Percentiles rank a stretch among this genome's conserved stretches.
phyloP scores from a whole-genome alignment of 129 eudicot genomes.

The Silybum marianum region DNA sequence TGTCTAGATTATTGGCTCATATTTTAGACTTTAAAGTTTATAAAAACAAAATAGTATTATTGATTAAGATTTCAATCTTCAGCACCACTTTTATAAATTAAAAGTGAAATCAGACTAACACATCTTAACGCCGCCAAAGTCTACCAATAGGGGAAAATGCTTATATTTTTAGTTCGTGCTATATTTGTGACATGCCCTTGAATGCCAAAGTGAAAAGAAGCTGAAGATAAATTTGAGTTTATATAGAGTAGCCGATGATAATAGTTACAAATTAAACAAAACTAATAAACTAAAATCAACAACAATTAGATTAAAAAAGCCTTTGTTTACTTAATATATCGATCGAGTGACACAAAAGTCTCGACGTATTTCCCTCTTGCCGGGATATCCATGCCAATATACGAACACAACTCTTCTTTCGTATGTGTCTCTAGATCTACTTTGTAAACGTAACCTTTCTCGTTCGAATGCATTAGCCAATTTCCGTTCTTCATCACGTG shows the following conservation, averaged over 20 bases:
- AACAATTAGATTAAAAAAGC: not conserved
- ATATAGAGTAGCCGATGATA: not conserved
- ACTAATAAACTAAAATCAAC: not conserved
- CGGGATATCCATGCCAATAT: not conserved
- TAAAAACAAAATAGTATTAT: too few relatives aligned
- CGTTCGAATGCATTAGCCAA: not conserved
- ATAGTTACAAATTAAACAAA: not conserved
- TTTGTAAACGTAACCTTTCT: constrained; percentile 1
- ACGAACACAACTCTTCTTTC: not conserved
- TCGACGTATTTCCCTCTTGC: not conserved
- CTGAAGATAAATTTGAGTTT: not conserved
- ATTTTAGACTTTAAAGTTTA: too few relatives aligned
- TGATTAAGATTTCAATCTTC: too few relatives aligned
- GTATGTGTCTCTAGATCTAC: constrained; percentile 6
- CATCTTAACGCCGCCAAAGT: too few relatives aligned
- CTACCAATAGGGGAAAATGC: too few relatives aligned
- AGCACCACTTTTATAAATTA: too few relatives aligned
- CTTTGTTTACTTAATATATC: not conserved
- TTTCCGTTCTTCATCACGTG: constrained; percentile 12
- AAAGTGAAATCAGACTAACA: too few relatives aligned
- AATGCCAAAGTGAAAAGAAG: not conserved
- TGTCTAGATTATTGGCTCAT: too few relatives aligned
- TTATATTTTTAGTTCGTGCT: too few relatives aligned
- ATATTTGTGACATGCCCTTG: too few relatives aligned
- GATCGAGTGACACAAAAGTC: constrained; percentile 13